Conservation (phyloP, 768 basidiomycete species). For the Russula brevipes region DNA sequence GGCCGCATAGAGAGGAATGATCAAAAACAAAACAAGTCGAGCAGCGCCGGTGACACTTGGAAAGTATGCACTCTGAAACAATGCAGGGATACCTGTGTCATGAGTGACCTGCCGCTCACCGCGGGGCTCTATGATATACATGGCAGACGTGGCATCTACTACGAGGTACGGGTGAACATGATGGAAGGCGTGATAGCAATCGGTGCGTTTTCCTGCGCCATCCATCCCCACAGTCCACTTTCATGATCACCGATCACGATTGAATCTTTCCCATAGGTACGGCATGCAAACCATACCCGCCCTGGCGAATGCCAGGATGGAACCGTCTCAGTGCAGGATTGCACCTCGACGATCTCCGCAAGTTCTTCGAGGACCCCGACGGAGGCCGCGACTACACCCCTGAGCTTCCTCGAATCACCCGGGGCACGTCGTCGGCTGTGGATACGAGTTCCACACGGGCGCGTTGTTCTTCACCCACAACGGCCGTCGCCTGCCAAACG, state of each 20-base stretch:
- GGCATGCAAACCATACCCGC: constrained; percentile 59
- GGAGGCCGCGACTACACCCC: constrained; percentile 41
- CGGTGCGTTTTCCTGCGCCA: constrained; percentile 36
- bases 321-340: constrained; percentile 59
- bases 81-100: constrained; percentile 49
- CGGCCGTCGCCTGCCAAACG: constrained; percentile 48
- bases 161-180: constrained; percentile 49
- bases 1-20: constrained; percentile 37
- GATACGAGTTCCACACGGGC: constrained; percentile 51
- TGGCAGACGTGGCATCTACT: constrained; percentile 56
- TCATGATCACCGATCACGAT: not conserved
- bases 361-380: too few species aligned
- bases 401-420: constrained; percentile 33
- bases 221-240: not conserved
- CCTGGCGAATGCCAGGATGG: constrained; percentile 67
- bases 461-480: constrained; percentile 63
- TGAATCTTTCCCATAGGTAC: constrained; percentile 40
- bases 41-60: constrained; percentile 33
- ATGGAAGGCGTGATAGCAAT: constrained; percentile 60
- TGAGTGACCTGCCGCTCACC: constrained; percentile 57
- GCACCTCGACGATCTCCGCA: constrained; percentile 44
- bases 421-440: constrained; percentile 58
- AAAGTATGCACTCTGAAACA: constrained; percentile 38
- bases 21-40: constrained; percentile 34
- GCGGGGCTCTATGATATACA: constrained; percentile 55